Base-by-base conservation (phyloP, 352 stramenopile species). In the Globisporangium heterothallicum region DNA sequence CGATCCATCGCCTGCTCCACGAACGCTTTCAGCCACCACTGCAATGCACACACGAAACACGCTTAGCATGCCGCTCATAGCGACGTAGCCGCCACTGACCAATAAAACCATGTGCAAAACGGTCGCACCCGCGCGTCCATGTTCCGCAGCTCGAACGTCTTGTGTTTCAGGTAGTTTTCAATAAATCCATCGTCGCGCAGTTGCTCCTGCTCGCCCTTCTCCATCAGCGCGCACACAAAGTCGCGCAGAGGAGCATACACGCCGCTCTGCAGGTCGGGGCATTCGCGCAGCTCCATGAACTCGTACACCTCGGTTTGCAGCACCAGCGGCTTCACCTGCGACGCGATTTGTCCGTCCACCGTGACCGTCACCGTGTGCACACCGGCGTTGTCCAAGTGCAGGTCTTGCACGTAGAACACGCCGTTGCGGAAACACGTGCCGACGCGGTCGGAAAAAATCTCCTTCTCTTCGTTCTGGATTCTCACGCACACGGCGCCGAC, bases 371-470 rank as follows among this genome's bases (percentile, higher is more conserved):
- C 71, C 2, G 66, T 86, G 68, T 91, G 75, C 25, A 72, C 68
- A 9, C 79, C 79, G 19, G 65, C 60, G 36, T 79, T 70, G 49
- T 79, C 66, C 16, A 91, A 54, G 19, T 66, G 65, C 53, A 91
- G 76, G 56, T 87, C 77, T 54, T 91, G 79, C 29, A 91, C 77
- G 55, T 91, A 91, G 64, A 77, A 91, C 32, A 91, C 77, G 58
- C 77, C 79, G 42, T 91, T 91, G 51, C 64, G 64, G 64, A 91
- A 91, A 25, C 70, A 56, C 29, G 61, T 74, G 18, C 48, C 30
- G 27, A 91, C 71, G 49, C 73, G 64, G 52, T 83, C 68, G 32
- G 65, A 66, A 52, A 91, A 87, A 21, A 91, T 74, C 36, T 84
- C 61, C 62, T 91, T 88, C 57, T 84, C 69, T 16, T 91, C 79